These are phyloP conservation scores for Leptographium galeiforme DNA, from an alignment of 2,329 filamentous ascomycete species.

Conservation along the genomic window DNA sequence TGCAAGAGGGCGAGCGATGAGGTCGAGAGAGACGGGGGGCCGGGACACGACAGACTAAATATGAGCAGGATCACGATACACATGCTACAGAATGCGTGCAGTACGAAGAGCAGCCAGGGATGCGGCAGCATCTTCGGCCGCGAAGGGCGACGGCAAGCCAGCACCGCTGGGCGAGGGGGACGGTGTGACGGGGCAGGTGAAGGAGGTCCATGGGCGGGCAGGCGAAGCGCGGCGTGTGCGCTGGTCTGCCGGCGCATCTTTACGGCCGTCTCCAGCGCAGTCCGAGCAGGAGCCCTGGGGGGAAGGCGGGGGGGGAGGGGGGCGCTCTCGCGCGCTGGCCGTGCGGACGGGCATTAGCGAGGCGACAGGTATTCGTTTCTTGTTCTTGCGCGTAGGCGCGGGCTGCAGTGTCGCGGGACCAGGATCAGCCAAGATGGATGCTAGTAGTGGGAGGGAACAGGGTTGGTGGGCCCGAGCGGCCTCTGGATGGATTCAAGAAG, in stretches of 20 bases:
- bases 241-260: not conserved
- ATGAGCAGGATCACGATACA: not conserved
- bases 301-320: too few relatives aligned
- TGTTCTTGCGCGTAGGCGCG: not conserved
- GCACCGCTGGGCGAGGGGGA: not conserved
- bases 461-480: not conserved
- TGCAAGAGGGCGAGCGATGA: not conserved
- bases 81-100: not conserved
- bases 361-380: not conserved
- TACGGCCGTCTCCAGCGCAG: not conserved
- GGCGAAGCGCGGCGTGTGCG: not conserved
- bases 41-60: not conserved
- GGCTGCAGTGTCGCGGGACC: not conserved
- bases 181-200: not conserved
- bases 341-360: not conserved
- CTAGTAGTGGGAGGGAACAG: not conserved
- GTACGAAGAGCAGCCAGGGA: not conserved
- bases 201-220: not conserved
- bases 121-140: not conserved
- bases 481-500: not conserved
- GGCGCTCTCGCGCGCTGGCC: too few relatives aligned
- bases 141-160: not conserved
- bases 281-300: too few relatives aligned
- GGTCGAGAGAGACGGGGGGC: not conserved
- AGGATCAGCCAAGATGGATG: not conserved